A percentile compares a stretch with the other conserved stretches of the same genome.
Evolutionary conservation across 495 filamentous ascomycete genomes (phyloP).

Genomic region (Pyrenula aspistea): DNA sequence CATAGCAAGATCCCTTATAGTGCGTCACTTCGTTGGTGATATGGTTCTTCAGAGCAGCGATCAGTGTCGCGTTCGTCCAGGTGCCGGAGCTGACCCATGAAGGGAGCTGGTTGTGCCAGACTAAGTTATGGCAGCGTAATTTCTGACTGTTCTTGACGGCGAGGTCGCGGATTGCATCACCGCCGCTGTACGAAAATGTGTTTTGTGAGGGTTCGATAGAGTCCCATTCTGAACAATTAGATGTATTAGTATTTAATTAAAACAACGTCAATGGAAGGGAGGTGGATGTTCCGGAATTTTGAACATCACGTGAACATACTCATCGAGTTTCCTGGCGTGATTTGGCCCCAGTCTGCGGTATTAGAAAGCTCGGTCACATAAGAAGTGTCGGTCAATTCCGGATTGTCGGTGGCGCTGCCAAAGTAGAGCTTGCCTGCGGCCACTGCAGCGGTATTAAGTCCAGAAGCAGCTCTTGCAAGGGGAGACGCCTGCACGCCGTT

Average conservation of each 20-base stretch:
- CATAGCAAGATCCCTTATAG: conserved; percentile 41
- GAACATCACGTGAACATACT: conserved; percentile 20
- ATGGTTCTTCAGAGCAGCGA: conserved; percentile 37
- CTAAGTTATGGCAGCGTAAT: conserved; percentile 47
- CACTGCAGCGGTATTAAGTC: conserved; percentile 39
- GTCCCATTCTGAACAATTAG: conserved; percentile 34
- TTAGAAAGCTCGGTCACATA: conserved; percentile 35
- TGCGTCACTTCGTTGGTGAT: conserved; percentile 39
- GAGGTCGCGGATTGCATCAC: conserved; percentile 36
- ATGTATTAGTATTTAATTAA: no score
- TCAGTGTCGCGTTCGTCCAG: conserved; percentile 41
- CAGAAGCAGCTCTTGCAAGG: neutral
- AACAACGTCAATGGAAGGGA: no score
- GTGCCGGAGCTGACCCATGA: conserved; percentile 41
- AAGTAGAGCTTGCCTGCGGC: conserved; percentile 43
- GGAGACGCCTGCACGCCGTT: neutral
- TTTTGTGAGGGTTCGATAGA: conserved; percentile 34
- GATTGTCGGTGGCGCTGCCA: conserved; percentile 46
- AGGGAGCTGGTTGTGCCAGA: conserved; percentile 51
- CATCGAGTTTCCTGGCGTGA: conserved; percentile 47
- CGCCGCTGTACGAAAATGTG: conserved; percentile 35
- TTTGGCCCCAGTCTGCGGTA: conserved; percentile 42
- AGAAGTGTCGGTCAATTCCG: conserved; percentile 32
- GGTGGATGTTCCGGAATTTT: neutral
- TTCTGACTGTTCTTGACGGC: conserved; percentile 41